Evolutionary conservation across 75 land plant genomes (phyloP), one percentile per base, ranked within the genome.

Genomic region (Sequoiadendron giganteum): DNA sequence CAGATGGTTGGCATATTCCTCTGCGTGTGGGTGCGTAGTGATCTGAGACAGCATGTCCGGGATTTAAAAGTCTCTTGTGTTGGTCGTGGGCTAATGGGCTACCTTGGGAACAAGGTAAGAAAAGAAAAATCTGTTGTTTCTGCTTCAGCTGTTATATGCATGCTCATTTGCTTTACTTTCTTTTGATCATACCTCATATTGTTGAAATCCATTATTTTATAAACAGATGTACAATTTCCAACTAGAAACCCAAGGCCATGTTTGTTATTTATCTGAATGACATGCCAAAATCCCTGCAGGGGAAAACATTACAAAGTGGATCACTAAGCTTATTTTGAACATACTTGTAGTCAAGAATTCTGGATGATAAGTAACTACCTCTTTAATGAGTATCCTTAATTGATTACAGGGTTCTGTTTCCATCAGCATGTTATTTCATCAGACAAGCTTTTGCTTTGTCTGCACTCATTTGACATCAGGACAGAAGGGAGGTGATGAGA

Each of bases 1-100:
- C 99, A 98, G 87, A 97, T 98, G 99, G 99, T 98, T 61, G 99
- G 99, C 42, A 92, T 98, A 86, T 97, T 95, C 87, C 93, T 98
- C 58, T 93, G 95, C 28, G 89, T 98, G n/a, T 98, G 99, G 99
- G 99, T 95, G 48, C 86, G 95, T 15, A 93, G 92, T 85, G 95
- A 94, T 0, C 86, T 97, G 52, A 90, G 92, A 76, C 93, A 90
- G 86, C 90, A 92, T 91, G 94, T 97, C 28, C 88, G 87, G 76
- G 95, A 98, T 85, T 87, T 97, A 85, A 98, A 97, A 90, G 97
- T 98, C 14, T 95, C 97, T 39, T 93, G 95, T 87, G 94, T 98
- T 89, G 99, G 99, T 13, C 86, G 97, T 68, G 99, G 99, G 30
- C 88, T 98, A 47, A 97, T 98, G 99, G 99, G 96, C 61, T 98